A percentile compares a stretch with the other conserved stretches of the same genome.
phyloP scores from a whole-genome alignment of 306 rosid genomes.

The Prunus salicina region DNA sequence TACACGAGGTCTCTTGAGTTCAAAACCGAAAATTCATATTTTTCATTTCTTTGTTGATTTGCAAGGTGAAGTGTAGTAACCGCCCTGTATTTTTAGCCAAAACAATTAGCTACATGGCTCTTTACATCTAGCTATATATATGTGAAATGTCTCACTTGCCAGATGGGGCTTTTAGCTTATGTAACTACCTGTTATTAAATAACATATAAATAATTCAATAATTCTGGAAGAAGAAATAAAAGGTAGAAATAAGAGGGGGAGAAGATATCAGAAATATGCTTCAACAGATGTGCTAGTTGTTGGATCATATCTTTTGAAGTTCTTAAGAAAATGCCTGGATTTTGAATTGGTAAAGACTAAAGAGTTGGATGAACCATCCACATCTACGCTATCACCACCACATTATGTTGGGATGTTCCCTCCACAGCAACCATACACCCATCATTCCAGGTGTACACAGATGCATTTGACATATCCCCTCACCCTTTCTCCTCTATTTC shows the following conservation, averaged over 20 bases:
- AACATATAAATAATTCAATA: neutral
- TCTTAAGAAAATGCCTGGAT: neutral
- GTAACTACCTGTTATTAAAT: neutral
- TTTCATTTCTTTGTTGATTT: neutral
- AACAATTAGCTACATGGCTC: too few species aligned
- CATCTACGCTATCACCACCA: constrained; percentile 13
- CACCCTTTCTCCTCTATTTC: neutral
- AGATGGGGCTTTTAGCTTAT: too few species aligned
- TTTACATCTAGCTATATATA: too few species aligned
- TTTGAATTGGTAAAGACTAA: neutral
- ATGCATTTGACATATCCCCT: neutral
- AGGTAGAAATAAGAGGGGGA: neutral
- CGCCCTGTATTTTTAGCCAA: too few species aligned
- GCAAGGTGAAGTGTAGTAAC: neutral
- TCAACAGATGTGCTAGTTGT: constrained; percentile 4
- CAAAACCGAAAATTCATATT: neutral
- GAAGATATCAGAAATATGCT: neutral
- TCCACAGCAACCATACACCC: constrained; percentile 34
- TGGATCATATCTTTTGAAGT: constrained; percentile 27
- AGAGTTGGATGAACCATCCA: constrained; percentile 35
- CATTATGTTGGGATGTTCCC: constrained; percentile 35
- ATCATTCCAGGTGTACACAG: neutral
- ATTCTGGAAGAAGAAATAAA: neutral
- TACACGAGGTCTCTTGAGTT: neutral
- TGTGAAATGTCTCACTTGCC: too few species aligned